Base-by-base conservation (phyloP, 495 filamentous ascomycete species). In the Xylaria grammica region DNA sequence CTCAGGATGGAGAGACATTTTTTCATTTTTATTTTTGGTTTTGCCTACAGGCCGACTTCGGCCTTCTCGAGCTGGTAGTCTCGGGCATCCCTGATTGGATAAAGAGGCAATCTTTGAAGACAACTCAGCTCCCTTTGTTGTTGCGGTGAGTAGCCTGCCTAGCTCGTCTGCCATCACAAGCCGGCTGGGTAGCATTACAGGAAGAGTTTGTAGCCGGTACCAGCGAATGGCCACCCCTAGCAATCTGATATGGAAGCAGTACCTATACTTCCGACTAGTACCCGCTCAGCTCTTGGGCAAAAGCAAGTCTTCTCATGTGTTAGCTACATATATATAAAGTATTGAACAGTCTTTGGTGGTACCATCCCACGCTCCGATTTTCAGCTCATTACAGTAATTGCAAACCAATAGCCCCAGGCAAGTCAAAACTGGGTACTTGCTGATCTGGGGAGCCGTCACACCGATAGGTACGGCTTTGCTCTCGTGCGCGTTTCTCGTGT, bases 361-460 rank as follows among this genome's bases (percentile, higher is more conserved):
- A 27, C 26, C 24, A 26, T 26, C 3, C 3, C 40, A 42, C 8
- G 56, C 22, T 59, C n/a, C 29, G 26, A 26, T 20, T 48, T 11
- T 59, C 56, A 59, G 56, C 56, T 46, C 56, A 17, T 24, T 10
- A n/a, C n/a, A n/a, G n/a, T n/a, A 59, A 24, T 48, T 46, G 40
- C 27, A n/a, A 59, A 9, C 42, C 56, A 45, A 27, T 45, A 15
- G n/a, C 30, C 10, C 17, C 2, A 17, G 38, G 20, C 8, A 42
- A 38, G 54, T 17, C 38, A 29, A 36, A 36, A 20, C 13, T 17
- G 26, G 36, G 15, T 24, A 45, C 38, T 19, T 24, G 54, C 26
- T 34, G 55, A 46, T 45, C 55, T 46, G 26, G n/a, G n/a, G 34
- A 4, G 20, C 53, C 44, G 13, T 46, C 38, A 59, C 27, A 46